phyloP scores from a whole-genome alignment of 805 yeast genomes.

The Ogataea paraovalis region DNA sequence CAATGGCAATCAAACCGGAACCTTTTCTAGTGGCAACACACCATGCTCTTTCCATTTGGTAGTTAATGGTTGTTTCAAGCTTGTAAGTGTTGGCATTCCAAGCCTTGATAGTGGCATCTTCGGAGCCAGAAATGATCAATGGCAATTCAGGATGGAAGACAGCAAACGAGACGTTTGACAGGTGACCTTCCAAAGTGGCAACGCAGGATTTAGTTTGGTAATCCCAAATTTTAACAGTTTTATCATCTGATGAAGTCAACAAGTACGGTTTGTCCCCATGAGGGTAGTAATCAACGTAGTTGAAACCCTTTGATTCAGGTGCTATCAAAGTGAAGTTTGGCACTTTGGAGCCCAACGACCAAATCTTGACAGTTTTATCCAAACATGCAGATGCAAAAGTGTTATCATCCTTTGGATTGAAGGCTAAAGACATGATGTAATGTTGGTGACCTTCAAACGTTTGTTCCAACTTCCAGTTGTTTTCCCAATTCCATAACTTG shows the following conservation, averaged over 20 bases:
- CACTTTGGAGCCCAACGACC: constrained; percentile 84
- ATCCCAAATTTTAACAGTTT: constrained; percentile 88
- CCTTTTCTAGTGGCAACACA: constrained; percentile 75
- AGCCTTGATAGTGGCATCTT: constrained; percentile 88
- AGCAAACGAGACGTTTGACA: constrained; percentile 93
- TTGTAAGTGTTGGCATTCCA: constrained; percentile 96
- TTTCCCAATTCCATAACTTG: constrained; percentile 97
- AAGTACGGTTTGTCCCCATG: constrained; percentile 96
- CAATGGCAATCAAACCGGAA: constrained; percentile 80
- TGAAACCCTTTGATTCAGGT: constrained; percentile 91
- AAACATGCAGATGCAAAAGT: constrained; percentile 97
- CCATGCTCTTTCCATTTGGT: constrained; percentile 96
- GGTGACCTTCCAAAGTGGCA: constrained; percentile 91
- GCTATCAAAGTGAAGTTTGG: constrained; percentile 92
- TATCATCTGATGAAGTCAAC: constrained; percentile 87
- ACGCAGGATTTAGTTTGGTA: constrained; percentile 95
- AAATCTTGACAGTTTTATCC: constrained; percentile 93
- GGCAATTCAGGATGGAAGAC: constrained; percentile 98
- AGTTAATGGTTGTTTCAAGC: constrained; percentile 85
- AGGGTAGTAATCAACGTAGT: constrained; percentile 95
- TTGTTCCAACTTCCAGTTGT: constrained; percentile 85
- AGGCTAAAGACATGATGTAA: constrained; percentile 89
- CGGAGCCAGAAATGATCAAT: constrained; percentile 90
- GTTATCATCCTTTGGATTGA: constrained; percentile 96
- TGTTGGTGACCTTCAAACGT: constrained; percentile 94